Percentiles rank a stretch among this genome's conserved stretches.
These are phyloP conservation scores for Talaromyces rugulosus DNA, from an alignment of 2,329 filamentous ascomycete species.

Conservation along the genomic window DNA sequence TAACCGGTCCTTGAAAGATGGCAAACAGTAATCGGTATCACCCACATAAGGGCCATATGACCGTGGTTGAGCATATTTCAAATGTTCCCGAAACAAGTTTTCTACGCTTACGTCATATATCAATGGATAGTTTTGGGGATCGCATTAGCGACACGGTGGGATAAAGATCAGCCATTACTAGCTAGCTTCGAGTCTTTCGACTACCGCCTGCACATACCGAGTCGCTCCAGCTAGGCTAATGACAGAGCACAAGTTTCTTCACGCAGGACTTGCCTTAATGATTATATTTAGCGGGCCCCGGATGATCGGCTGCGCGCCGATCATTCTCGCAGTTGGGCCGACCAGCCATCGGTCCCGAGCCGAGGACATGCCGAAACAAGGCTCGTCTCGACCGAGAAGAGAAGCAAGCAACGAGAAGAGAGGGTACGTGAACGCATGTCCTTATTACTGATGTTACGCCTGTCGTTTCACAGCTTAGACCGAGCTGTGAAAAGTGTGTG, in stretches of 20 bases:
- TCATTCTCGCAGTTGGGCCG: neutral
- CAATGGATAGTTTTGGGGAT: too few relatives aligned
- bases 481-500: neutral
- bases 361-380: neutral
- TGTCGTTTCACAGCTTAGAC: neutral
- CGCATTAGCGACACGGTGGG: too few relatives aligned
- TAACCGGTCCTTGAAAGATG: neutral
- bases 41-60: neutral
- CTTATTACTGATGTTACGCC: neutral
- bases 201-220: neutral
- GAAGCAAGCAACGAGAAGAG: too few relatives aligned
- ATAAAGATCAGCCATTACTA: neutral
- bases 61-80: neutral
- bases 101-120: neutral
- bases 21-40: neutral
- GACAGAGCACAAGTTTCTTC: neutral
- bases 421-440: neutral
- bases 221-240: neutral
- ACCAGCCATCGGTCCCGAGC: neutral
- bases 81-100: neutral
- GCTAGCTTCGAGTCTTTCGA: too few relatives aligned
- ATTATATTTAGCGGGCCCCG: too few relatives aligned
- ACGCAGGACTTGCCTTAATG: too few relatives aligned
- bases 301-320: neutral
- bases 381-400: neutral